Conservation (phyloP, 2,329 filamentous ascomycete genomes). For the Epichloe aotearoae region DNA sequence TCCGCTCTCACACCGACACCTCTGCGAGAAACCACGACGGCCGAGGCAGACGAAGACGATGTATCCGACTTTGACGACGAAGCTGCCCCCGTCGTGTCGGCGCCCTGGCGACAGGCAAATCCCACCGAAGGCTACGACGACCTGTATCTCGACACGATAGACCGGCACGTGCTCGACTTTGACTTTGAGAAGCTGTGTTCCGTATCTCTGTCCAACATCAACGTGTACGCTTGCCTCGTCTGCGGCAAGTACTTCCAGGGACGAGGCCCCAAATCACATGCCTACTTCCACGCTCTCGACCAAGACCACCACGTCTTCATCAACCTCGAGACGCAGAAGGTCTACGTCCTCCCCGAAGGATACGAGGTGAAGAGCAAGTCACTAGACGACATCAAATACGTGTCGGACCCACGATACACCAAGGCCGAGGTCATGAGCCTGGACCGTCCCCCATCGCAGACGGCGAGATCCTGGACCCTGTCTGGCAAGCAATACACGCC, state of each 20-base stretch:
- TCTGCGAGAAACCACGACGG: constrained; percentile 7
- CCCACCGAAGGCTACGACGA: constrained; percentile 85
- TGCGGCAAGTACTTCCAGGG: constrained; percentile 98
- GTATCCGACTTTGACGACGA: constrained; percentile 28
- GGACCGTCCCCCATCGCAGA: constrained; percentile 38
- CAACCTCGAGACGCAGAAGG: constrained; percentile 87
- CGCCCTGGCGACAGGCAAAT: constrained; percentile 55
- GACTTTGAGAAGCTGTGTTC: constrained; percentile 99
- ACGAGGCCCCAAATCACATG: constrained; percentile 82
- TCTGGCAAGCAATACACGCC: constrained; percentile 76
- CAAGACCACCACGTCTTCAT: constrained; percentile 95
- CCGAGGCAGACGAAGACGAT: constrained; percentile 13
- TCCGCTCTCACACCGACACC: constrained; percentile 15
- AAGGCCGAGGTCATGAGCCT: constrained; percentile 68
- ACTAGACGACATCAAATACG: constrained; percentile 95
- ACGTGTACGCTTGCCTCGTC: constrained; percentile 93
- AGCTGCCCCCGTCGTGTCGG: constrained; percentile 24
- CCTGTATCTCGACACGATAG: constrained; percentile 94
- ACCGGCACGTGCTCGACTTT: constrained; percentile 86
- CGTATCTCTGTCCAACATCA: constrained; percentile 91
- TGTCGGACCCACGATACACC: constrained; percentile 79
- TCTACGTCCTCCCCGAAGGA: constrained; percentile 86
- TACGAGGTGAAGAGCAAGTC: constrained; percentile 94
- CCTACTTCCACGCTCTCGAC: constrained; percentile 94
- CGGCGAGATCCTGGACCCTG: constrained; percentile 40